Base-by-base conservation (phyloP, 129 eudicot species). In the Centella asiatica region DNA sequence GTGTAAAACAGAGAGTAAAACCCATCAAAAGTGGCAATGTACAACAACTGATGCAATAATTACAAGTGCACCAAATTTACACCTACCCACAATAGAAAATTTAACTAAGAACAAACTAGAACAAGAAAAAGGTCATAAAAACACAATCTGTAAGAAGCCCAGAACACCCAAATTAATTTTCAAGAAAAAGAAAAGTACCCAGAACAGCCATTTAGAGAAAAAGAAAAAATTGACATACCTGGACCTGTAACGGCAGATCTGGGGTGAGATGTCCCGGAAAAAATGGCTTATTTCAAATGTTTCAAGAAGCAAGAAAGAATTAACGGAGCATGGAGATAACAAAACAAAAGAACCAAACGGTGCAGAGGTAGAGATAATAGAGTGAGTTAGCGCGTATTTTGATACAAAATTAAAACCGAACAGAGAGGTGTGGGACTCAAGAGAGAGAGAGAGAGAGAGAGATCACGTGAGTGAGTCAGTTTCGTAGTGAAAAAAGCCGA, bases 391-490 rank as follows among this genome's bases (percentile, higher is more conserved):
- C 29, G 64, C 63, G 63, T 58, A 58, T 32, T 19, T 58, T 40
- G 7, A 34, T 58, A 58, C 63, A 58, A 58, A 57, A 58, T n/a
- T 20, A 8, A 40, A 57, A 12, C 23, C 14, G 1, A 32, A n/a
- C 26, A 34, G 23, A 44, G 4, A 4, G 45, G 32, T 6, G 28
- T 29, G 29, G 70, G 62, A 31, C 15, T 24, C 29, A 37, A 18
- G 40, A 32, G 42, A 14, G 18, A 10, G 49, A 12, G 17, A 7
- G 4, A 20, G 22, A 29, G 63, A 40, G 4, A 0, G 27, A 1
- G 74, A 62, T 65, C 81, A 76, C 81, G 81, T 76, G 81, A 36
- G 57, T 65, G 81, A 53, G 71, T 27, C 44, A 27, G 37, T 48
- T 59, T 49, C 62, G 48, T 53, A 22, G 44, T 32, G 25, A 22